A percentile compares a stretch with the other conserved stretches of the same genome.
These are phyloP conservation scores for Fomitopsis serialis DNA, from an alignment of 768 basidiomycete genomes.

Conservation along the genomic window DNA sequence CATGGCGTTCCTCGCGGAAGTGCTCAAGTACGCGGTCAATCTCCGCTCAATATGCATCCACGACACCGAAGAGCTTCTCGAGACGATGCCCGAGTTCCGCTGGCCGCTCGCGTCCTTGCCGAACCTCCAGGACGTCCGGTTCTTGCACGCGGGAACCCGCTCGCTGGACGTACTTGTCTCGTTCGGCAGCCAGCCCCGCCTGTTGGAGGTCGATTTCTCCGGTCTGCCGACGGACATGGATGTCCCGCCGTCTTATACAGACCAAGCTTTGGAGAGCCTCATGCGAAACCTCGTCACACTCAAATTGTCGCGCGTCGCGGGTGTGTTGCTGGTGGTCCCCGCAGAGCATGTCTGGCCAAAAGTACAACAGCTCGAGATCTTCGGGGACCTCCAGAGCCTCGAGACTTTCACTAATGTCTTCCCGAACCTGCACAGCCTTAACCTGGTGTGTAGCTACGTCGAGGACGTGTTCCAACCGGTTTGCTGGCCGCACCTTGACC, in stretches of 20 bases:
- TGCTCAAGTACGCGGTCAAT: constrained; percentile 9
- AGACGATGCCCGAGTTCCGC: constrained; percentile 9
- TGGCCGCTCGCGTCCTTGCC: constrained; percentile 9
- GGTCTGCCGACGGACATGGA: constrained; percentile 1
- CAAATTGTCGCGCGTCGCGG: constrained; percentile 13
- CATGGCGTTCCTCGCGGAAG: constrained; percentile 9
- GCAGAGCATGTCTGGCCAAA: constrained; percentile 11
- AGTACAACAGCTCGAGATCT: constrained; percentile 13
- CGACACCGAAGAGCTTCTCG: constrained; percentile 14
- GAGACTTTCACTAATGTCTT: constrained; percentile 12
- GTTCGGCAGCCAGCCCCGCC: constrained; percentile 8
- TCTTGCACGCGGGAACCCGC: constrained; percentile 13
- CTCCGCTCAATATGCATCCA: constrained; percentile 13
- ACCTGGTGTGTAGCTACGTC: constrained; percentile 6
- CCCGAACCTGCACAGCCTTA: constrained; percentile 11
- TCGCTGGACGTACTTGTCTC: constrained; percentile 9
- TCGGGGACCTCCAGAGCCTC: constrained; percentile 12
- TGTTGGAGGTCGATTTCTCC: constrained; percentile 13
- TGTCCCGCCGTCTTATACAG: constrained; percentile 6
- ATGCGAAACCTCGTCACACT: constrained; percentile 4
- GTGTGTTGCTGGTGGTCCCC: constrained; percentile 10
- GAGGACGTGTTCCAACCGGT: constrained; percentile 9
- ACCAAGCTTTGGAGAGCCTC: background rate
- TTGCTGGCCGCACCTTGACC: constrained; percentile 14
- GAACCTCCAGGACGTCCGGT: constrained; percentile 10